phyloP scores from a whole-genome alignment of 2,329 filamentous ascomycete genomes.

The Fusarium hainanense region DNA sequence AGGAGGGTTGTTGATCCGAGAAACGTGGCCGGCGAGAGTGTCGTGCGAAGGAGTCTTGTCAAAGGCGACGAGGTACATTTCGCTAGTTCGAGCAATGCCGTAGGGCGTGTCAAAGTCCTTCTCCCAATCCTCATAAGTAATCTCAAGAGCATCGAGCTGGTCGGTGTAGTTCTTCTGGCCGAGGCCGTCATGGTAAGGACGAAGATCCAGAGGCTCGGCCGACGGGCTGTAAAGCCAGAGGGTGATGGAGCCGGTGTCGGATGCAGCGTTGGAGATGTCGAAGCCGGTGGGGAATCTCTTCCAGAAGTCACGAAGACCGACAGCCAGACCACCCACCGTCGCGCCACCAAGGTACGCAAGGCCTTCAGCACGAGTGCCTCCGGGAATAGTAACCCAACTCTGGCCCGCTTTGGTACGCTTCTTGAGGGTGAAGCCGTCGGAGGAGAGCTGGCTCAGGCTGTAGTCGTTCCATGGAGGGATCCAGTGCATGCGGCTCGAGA shows the following conservation, averaged over 20 bases:
- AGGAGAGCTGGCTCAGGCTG: conserved; percentile 65
- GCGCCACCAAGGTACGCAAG: conserved; percentile 69
- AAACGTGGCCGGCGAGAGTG: conserved; percentile 56
- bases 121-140: conserved; percentile 74
- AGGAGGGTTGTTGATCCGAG: conserved; percentile 63
- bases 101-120: conserved; percentile 65
- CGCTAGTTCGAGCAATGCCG: conserved; percentile 68
- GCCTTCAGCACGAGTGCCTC: conserved; percentile 65
- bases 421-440: conserved; percentile 69
- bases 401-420: conserved; percentile 69
- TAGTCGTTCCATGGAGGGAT: conserved; percentile 70
- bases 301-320: conserved; percentile 71
- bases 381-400: conserved; percentile 68
- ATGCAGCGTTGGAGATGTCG: conserved; percentile 63
- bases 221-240: conserved; percentile 70
- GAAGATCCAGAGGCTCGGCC: conserved; percentile 65
- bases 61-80: conserved; percentile 65
- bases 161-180: conserved; percentile 66
- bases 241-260: conserved; percentile 63
- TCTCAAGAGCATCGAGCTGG: conserved; percentile 68
- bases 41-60: conserved; percentile 63
- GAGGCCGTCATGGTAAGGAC: conserved; percentile 68
- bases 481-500: conserved; percentile 62
- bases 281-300: conserved; percentile 69
- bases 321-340: conserved; percentile 66